Evolutionary conservation across 768 basidiomycete genomes (phyloP).

Genomic region (Omphalotus guepiniiformis): DNA sequence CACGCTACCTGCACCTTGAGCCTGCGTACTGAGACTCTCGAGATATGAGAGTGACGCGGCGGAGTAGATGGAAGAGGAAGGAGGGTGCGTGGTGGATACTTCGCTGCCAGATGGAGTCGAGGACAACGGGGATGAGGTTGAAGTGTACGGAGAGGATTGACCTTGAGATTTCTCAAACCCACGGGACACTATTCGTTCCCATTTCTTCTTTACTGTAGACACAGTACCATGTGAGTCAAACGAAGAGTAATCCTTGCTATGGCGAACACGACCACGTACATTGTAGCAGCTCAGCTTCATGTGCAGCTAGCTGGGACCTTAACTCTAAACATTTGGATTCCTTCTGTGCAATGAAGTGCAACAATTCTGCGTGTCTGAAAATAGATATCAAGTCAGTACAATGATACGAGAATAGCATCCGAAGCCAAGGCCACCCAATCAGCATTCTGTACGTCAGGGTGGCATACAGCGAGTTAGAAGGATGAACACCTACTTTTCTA

Average conservation of each 20-base stretch:
- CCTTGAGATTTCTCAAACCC: constrained; percentile 41
- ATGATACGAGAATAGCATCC: too few relatives aligned
- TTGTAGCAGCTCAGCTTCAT: constrained; percentile 70
- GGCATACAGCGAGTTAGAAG: neutral
- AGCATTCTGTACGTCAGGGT: neutral
- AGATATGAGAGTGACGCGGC: constrained; percentile 9
- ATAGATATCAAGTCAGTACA: constrained; percentile 3
- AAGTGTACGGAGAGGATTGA: constrained; percentile 6
- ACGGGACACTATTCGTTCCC: constrained; percentile 74
- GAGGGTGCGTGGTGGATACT: constrained; percentile 11
- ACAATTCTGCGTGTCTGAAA: constrained; percentile 68
- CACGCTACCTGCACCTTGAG: constrained; percentile 21
- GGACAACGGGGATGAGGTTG: constrained; percentile 19
- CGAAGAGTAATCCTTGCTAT: neutral
- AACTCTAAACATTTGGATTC: constrained; percentile 81
- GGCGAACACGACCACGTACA: constrained; percentile 32
- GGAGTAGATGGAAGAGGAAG: constrained; percentile 13
- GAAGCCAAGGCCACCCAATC: too few relatives aligned
- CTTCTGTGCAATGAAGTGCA: constrained; percentile 85
- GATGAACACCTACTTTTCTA: constrained; percentile 57
- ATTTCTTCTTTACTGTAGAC: constrained; percentile 67
- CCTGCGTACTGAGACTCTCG: constrained; percentile 5
- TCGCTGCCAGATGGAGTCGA: constrained; percentile 10
- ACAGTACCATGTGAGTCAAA: constrained; percentile 2
- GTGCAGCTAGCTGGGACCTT: constrained; percentile 63